These are phyloP conservation scores for Neofusicoccum sp. DNA, from an alignment of 2,329 filamentous ascomycete species.

Conservation along the genomic window DNA sequence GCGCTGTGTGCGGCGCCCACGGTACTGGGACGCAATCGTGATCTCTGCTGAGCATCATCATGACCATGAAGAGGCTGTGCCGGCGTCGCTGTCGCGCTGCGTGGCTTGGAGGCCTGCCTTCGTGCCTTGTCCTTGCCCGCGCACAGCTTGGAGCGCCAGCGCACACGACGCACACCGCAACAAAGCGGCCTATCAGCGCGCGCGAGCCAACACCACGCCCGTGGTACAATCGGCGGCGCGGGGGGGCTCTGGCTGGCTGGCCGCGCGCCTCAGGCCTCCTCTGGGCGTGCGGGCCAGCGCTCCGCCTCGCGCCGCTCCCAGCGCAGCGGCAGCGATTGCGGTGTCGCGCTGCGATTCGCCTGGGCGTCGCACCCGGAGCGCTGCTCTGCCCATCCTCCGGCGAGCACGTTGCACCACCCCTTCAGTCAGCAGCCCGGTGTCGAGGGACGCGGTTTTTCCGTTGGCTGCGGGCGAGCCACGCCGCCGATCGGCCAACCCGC, in stretches of 20 bases:
- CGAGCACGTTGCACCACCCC: conserved; percentile 15
- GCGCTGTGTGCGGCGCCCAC: conserved; percentile 9
- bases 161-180: conserved; percentile 20
- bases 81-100: conserved; percentile 1
- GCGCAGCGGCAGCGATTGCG: neutral
- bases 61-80: conserved; percentile 9
- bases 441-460: conserved; percentile 15
- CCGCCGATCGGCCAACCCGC: conserved; percentile 10
- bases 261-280: neutral
- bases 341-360: conserved; percentile 15
- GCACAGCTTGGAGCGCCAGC: conserved; percentile 15
- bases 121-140: conserved; percentile 14
- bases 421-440: conserved; percentile 10
- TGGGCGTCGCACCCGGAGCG: conserved; percentile 7
- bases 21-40: conserved; percentile 17
- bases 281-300: conserved; percentile 1
- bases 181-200: conserved; percentile 8
- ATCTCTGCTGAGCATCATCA: conserved; percentile 14
- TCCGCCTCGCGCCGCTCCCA: neutral
- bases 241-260: conserved; percentile 9
- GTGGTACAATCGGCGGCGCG: conserved; percentile 14
- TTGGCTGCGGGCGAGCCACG: conserved; percentile 16
- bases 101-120: conserved; percentile 14
- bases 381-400: conserved; percentile 13
- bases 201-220: conserved; percentile 9